Base-by-base conservation (phyloP, 768 basidiomycete genomes). In the Auricularia sp. region DNA sequence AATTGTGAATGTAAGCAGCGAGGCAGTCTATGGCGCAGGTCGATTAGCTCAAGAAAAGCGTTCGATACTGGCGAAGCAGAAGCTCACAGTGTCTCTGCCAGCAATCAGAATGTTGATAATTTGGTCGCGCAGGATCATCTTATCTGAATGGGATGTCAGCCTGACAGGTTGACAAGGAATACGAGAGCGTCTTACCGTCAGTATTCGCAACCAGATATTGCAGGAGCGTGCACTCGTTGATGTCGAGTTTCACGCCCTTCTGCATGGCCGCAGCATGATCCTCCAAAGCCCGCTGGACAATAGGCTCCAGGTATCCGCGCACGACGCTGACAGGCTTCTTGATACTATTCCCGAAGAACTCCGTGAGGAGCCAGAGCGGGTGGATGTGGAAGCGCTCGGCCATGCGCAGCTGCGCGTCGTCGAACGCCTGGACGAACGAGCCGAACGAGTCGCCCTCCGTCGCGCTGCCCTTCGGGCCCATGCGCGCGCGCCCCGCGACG, bases 51-150 rank as follows among this genome's bases (percentile, higher is more conserved):
- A 58, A 63, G 59, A 61, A 14, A 33, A 18, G 62, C 23, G 54
- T 14, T 3, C 16, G 12, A 23, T n/a, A n/a, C 16, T 16, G 18
- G 11, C 21, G 53, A 64, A 53, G 63, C 47, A 56, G 21, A 12
- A 51, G 77, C 83, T 59, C 53, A 87, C 88, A 42, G 91, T 91
- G 74, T 93, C 91, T 63, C 91, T 76, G 29, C 88, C 82, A 4
- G 91, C 91, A 11, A 92, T 76, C 2, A 93, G 76, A 72, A 91
- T 84, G 70, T 84, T 92, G 60, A 92, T 78, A 12, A 92, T 73
- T 67, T 93, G 87, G 74, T 92, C 88, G 23, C 87, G 84, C 63
- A 93, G 88, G 53, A 85, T 72, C 7, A 82, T 77, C 11, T 75
- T 75, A 70, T 91, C 90, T 91, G 68, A 62, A 61, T 43, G 33